Conservation (phyloP, 1,284 basidiomycete genomes). For the Apiotrichum akiyoshidainum region DNA sequence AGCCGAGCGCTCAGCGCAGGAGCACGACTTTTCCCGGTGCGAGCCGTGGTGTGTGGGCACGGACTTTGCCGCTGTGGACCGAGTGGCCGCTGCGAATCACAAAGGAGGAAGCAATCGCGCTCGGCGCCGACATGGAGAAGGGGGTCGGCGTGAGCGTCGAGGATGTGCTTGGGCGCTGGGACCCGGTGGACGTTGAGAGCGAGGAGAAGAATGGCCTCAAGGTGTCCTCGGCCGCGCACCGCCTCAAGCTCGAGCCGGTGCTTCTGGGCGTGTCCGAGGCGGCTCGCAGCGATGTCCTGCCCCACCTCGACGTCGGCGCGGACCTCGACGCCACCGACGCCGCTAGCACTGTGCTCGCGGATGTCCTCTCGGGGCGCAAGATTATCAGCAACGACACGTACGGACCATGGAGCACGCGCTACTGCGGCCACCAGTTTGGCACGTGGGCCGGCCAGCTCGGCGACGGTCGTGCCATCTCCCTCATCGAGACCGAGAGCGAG, state of each 20-base stretch:
- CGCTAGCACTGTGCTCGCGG: slow-evolving; percentile 67
- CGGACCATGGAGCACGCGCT: slow-evolving; percentile 82
- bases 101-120: slow-evolving; percentile 59
- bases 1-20: slow-evolving; percentile 70
- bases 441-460: slow-evolving; percentile 94
- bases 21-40: slow-evolving; percentile 56
- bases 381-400: slow-evolving; percentile 62
- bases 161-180: slow-evolving; percentile 57
- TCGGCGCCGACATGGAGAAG: slow-evolving; percentile 59
- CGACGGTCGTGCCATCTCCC: slow-evolving; percentile 86
- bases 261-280: slow-evolving; percentile 66
- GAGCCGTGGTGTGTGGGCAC: slow-evolving; percentile 60
- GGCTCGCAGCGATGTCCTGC: slow-evolving; percentile 70
- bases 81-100: slow-evolving; percentile 80
- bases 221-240: slow-evolving; percentile 47
- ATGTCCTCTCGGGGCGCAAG: slow-evolving; percentile 75
- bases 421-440: slow-evolving; percentile 87
- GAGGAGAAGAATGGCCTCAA: slow-evolving; percentile 26
- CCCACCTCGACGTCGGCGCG: slow-evolving; percentile 74
- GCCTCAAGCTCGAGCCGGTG: slow-evolving; percentile 59
- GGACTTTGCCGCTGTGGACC: slow-evolving; percentile 75
- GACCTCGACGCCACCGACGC: slow-evolving; percentile 60
- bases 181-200: slow-evolving; percentile 31
- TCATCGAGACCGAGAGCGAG: slow-evolving; percentile 70
- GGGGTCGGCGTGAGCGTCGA: slow-evolving; percentile 52